Base-by-base conservation (phyloP, 345 rosid species). In the Lepidium didymum region DNA sequence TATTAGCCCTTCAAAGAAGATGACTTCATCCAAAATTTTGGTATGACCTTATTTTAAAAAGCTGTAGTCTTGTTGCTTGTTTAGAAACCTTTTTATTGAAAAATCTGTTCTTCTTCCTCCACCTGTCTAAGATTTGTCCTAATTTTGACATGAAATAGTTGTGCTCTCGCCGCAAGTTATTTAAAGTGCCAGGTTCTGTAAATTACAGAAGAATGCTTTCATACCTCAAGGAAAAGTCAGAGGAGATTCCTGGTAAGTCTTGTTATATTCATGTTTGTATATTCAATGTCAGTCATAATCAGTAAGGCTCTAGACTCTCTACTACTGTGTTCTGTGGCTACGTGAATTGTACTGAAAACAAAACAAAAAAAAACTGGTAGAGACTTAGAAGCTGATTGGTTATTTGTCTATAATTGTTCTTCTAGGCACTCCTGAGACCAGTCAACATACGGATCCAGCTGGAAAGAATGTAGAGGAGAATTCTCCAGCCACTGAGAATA, bases 171-270 rank as follows among this genome's bases (percentile, higher is more conserved):
- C 55, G 35, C 16, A 34, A 34, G 59, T 10, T 55, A 10, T 55
- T 2, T 55, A 55, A 35, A 35, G 42, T 55, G 14, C 42, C 60
- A 34, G 42, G 60, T 35, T 55, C 60, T 55, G 60, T 55, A 1
- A 34, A 55, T 55, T 55, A 55, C 60, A 35, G 25, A 55, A 55
- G 60, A 55, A 55, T 55, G 60, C 29, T 55, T 55, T 35, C 60
- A 16, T 55, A 34, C 35, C 60, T 55, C 42, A 55, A 35, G 35
- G 60, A 55, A 4, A 55, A 11, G 5, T 16, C 42, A 16, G 42
- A 55, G 5, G 10, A 16, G 35, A 55, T 6, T 55, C 14, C 42
- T 35, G 60, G 60, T 55, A 34, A 34, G 60, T 55, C 27, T 34
- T 41, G 16, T 33, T 10, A 34, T 55, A 34, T 25, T 23, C 55